These are phyloP conservation scores for Labyrinthula sp. DNA, from an alignment of 352 stramenopile species.

Conservation along the genomic window DNA sequence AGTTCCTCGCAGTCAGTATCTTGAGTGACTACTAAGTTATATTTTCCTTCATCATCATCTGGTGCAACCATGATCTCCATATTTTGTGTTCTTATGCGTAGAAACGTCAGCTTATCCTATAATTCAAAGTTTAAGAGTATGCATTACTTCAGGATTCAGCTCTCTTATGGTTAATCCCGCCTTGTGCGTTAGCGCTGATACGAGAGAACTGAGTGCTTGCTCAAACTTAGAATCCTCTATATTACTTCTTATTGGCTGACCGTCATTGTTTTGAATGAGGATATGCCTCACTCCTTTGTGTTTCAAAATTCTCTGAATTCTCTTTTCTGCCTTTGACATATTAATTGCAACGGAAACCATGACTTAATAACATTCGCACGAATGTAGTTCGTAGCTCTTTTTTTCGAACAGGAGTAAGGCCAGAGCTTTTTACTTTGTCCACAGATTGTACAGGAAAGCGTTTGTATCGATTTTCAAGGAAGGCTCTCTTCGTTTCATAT, in stretches of 20 bases:
- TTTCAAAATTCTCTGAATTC: slow-evolving; percentile 63
- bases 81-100: slow-evolving; percentile 62
- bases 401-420: too few relatives aligned
- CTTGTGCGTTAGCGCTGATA: slow-evolving; percentile 56
- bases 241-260: slow-evolving; percentile 58
- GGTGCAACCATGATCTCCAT: slow-evolving; percentile 69
- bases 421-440: too few relatives aligned
- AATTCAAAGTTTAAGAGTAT: not conserved
- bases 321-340: slow-evolving; percentile 52
- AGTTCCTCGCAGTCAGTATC: slow-evolving; percentile 40
- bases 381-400: too few relatives aligned
- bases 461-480: too few relatives aligned
- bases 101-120: slow-evolving; percentile 57
- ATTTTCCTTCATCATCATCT: slow-evolving; percentile 49
- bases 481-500: too few relatives aligned
- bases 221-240: slow-evolving; percentile 49
- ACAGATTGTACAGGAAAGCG: too few relatives aligned
- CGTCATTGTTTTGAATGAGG: slow-evolving; percentile 60
- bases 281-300: slow-evolving; percentile 62
- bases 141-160: slow-evolving; percentile 42
- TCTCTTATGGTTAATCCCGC: slow-evolving; percentile 59
- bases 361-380: too few relatives aligned
- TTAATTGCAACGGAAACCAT: too few relatives aligned
- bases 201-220: slow-evolving; percentile 48
- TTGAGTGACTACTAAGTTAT: slow-evolving; percentile 61